A percentile compares a stretch with the other conserved stretches of the same genome.
Conservation (phyloP, 495 filamentous ascomycete genomes). For the Penicillium bialowiezense region DNA sequence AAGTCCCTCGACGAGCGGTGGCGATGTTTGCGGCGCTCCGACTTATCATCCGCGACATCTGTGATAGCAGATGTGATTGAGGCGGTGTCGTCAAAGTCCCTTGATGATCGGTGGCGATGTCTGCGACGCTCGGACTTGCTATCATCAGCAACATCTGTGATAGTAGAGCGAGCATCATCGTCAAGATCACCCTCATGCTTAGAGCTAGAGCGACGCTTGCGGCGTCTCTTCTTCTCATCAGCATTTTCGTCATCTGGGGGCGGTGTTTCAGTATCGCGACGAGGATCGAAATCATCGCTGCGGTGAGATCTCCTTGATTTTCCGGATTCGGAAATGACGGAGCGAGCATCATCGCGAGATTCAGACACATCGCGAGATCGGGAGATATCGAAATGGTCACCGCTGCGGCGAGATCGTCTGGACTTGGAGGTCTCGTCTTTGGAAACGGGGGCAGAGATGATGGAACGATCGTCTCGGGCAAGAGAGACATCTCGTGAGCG, state of each 20-base stretch:
- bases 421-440: not conserved
- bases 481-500: not conserved
- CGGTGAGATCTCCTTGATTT: constrained; percentile 23
- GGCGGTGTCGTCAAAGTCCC: constrained; percentile 27
- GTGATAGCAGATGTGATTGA: constrained; percentile 25
- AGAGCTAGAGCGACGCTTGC: constrained; percentile 14
- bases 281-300: constrained; percentile 21
- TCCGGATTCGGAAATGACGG: constrained; percentile 25
- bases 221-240: constrained; percentile 19
- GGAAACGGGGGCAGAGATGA: not conserved
- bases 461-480: not conserved
- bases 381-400: not conserved
- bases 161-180: constrained; percentile 6
- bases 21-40: constrained; percentile 19
- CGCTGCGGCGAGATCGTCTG: not conserved
- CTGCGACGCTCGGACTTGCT: constrained; percentile 17
- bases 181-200: constrained; percentile 3
- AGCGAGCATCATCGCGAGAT: constrained; percentile 15
- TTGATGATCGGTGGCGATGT: constrained; percentile 24
- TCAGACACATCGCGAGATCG: constrained; percentile 8
- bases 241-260: constrained; percentile 8
- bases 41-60: constrained; percentile 12
- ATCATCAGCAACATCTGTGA: constrained; percentile 16
- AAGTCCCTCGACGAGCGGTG: constrained; percentile 22
- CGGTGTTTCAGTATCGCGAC: constrained; percentile 2